These are phyloP conservation scores for Boletus edulis DNA, from an alignment of 768 basidiomycete species.

Conservation along the genomic window DNA sequence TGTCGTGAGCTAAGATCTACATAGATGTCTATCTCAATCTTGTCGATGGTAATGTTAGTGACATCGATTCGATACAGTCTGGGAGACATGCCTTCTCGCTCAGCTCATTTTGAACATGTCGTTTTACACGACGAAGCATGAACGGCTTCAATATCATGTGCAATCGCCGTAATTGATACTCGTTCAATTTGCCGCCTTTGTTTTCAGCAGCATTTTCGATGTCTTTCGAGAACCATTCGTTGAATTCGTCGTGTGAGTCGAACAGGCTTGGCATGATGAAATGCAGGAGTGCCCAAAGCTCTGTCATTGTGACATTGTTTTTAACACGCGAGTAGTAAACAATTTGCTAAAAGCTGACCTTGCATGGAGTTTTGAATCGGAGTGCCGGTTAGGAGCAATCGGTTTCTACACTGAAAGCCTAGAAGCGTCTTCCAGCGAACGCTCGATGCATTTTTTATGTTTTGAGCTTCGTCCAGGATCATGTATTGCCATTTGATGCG, in stretches of 20 bases:
- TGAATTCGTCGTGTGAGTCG: constrained; percentile 99
- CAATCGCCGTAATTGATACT: constrained; percentile 89
- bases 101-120: constrained; percentile 98
- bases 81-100: constrained; percentile 81
- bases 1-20: constrained; percentile 94
- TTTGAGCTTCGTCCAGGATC: constrained; percentile 99
- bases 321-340: constrained; percentile 1
- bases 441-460: constrained; percentile 97
- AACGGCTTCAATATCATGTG: constrained; percentile 99
- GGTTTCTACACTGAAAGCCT: constrained; percentile 93
- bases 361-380: constrained; percentile 99
- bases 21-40: constrained; percentile 97
- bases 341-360: constrained; percentile 47
- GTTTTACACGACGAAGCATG: constrained; percentile 96
- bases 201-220: constrained; percentile 95
- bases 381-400: constrained; percentile 92
- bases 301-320: constrained; percentile 38
- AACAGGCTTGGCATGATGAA: constrained; percentile 99
- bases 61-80: constrained; percentile 60
- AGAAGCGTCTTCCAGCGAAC: constrained; percentile 97
- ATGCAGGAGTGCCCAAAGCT: constrained; percentile 96
- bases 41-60: constrained; percentile 68
- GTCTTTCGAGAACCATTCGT: constrained; percentile 99
- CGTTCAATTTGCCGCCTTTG: constrained; percentile 87
- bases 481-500: constrained; percentile 99